phyloP scores from a whole-genome alignment of 1,139 yeast genomes.

The Candida sp. region DNA sequence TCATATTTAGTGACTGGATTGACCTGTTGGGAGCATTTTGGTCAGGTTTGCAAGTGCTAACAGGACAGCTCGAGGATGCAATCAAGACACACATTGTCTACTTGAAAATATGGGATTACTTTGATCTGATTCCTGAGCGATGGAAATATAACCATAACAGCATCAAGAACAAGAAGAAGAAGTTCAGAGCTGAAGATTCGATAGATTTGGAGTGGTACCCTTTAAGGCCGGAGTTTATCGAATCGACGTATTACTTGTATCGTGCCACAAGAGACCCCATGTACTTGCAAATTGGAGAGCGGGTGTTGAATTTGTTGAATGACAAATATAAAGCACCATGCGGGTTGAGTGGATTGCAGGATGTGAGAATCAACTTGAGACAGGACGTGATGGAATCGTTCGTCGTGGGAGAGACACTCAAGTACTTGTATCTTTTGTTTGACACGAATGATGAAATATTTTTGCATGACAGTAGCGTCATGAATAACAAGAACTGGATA shows the following conservation, averaged over 20 bases:
- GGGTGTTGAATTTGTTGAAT: constrained; percentile 59
- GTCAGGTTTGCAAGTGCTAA: constrained; percentile 82
- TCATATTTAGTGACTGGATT: constrained; percentile 65
- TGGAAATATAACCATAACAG: constrained; percentile 55
- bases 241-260: constrained; percentile 83
- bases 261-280: constrained; percentile 89
- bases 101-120: constrained; percentile 80
- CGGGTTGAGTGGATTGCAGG: constrained; percentile 83
- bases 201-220: constrained; percentile 89
- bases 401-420: constrained; percentile 84
- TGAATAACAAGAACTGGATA: constrained; percentile 57
- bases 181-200: constrained; percentile 23
- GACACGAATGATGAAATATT: constrained; percentile 68
- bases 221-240: constrained; percentile 88
- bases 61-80: constrained; percentile 78
- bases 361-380: constrained; percentile 61
- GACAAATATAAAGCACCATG: constrained; percentile 61
- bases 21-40: constrained; percentile 90
- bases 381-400: constrained; percentile 93
- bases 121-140: constrained; percentile 85
- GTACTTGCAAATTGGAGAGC: constrained; percentile 75
- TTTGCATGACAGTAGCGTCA: constrained; percentile 29
- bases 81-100: constrained; percentile 64
- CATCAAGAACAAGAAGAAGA: constrained; percentile 11
- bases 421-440: constrained; percentile 81